A percentile compares a stretch with the other conserved stretches of the same genome.
Evolutionary conservation across 805 yeast species (phyloP).

Genomic region (Myxozyma mucilagina): DNA sequence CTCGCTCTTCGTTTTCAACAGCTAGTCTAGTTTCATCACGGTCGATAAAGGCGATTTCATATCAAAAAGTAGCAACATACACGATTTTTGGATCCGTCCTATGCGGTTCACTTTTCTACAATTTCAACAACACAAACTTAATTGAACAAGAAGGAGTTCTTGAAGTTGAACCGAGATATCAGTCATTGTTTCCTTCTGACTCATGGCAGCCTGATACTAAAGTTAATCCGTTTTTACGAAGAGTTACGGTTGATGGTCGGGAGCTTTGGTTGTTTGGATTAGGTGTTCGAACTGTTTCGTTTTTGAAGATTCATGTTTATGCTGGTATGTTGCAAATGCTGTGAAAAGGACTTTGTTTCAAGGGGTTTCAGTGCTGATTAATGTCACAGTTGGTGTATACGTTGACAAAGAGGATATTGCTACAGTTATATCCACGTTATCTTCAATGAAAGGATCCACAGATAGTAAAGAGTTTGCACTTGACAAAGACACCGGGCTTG

Average conservation of each 20-base stretch:
- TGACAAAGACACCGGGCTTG: conserved; percentile 54
- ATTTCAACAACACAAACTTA: background rate
- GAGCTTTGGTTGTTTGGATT: conserved; percentile 64
- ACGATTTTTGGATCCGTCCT: background rate
- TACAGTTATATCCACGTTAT: background rate
- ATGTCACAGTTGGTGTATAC: conserved; percentile 62
- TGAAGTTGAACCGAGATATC: conserved; percentile 5
- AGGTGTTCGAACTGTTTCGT: conserved; percentile 83
- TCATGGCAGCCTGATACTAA: conserved; percentile 28
- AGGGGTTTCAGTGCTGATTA: background rate
- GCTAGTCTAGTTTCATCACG: background rate
- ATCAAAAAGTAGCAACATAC: background rate
- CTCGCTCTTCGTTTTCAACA: background rate
- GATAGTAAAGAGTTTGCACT: conserved; percentile 23
- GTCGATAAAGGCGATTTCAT: background rate
- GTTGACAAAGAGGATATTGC: conserved; percentile 58
- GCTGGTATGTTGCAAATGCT: conserved; percentile 43
- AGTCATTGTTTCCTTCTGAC: conserved; percentile 12
- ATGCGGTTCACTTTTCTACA: background rate
- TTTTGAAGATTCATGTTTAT: conserved; percentile 78
- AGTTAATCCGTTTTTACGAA: conserved; percentile 40
- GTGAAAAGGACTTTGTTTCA: background rate
- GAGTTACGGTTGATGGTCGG: conserved; percentile 35
- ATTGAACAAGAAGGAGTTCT: background rate
- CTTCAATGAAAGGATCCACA: background rate